These are phyloP conservation scores for Podila verticillata DNA, from an alignment of 192 early-diverging fungal genomes.

Conservation along the genomic window DNA sequence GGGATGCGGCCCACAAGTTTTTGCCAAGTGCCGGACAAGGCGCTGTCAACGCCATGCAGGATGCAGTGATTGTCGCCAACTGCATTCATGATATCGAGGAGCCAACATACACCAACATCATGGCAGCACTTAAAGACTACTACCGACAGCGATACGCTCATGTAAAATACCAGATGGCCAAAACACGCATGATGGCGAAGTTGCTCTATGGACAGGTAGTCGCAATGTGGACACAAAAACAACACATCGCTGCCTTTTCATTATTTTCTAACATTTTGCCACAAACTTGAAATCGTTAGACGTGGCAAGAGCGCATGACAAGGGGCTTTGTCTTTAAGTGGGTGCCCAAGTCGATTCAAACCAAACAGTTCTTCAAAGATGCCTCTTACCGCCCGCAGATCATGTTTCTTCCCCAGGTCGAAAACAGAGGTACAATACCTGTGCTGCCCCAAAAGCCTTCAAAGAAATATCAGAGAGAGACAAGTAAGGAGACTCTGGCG, in stretches of 20 bases:
- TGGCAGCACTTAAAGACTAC: not conserved
- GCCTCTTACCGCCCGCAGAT: not conserved
- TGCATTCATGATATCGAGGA: not conserved
- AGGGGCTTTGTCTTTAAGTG: not conserved
- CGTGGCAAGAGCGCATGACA: not conserved
- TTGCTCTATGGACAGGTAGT: not conserved
- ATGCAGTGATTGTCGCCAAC: not conserved
- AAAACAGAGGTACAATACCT: not conserved
- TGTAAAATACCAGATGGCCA: conserved; percentile 3
- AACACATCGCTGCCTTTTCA: not conserved
- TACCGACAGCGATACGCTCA: not conserved
- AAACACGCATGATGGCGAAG: not conserved
- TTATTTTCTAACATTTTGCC: not conserved
- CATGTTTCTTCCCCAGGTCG: not conserved
- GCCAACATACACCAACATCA: not conserved
- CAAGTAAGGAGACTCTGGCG: not conserved
- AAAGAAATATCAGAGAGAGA: not conserved
- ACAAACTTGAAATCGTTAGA: not conserved
- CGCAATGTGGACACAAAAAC: not conserved
- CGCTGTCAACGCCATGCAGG: not conserved
- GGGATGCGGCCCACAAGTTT: not conserved
- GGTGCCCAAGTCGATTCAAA: not conserved
- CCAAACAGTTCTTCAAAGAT: not conserved
- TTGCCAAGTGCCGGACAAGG: not conserved
- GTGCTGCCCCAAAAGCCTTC: not conserved